Evolutionary conservation across 768 basidiomycete genomes (phyloP).

Genomic region (Mycena galericulata): DNA sequence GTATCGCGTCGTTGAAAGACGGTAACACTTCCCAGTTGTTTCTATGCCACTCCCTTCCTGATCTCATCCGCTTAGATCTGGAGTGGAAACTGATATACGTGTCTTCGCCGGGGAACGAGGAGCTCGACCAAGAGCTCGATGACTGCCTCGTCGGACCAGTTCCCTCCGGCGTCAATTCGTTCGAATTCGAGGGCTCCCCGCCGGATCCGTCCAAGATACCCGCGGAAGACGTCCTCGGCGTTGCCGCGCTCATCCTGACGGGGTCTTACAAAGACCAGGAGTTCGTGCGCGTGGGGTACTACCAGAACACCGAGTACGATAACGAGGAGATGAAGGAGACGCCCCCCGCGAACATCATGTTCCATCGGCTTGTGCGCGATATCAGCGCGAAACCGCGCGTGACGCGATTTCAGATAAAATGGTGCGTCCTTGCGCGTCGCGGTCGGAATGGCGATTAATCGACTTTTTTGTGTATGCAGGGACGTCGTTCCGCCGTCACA

Average conservation of each 20-base stretch:
- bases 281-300: conserved; percentile 99
- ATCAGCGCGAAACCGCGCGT: conserved; percentile 94
- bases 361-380: conserved; percentile 86
- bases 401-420: conserved; percentile 92
- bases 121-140: conserved; percentile 96
- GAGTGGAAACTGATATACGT: conserved; percentile 99
- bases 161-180: conserved; percentile 96
- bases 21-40: conserved; percentile 62
- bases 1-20: conserved; percentile 90
- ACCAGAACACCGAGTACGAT: conserved; percentile 99
- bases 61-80: conserved; percentile 69
- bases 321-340: conserved; percentile 89
- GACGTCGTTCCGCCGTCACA: conserved; percentile 69
- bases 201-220: conserved; percentile 91
- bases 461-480: conserved; percentile 52
- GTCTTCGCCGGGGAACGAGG: conserved; percentile 90
- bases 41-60: background rate
- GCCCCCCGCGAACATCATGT: conserved; percentile 75
- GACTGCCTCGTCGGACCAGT: conserved; percentile 98
- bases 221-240: conserved; percentile 90
- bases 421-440: conserved; percentile 57
- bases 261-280: conserved; percentile 97
- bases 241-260: conserved; percentile 96
- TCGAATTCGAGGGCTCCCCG: conserved; percentile 92
- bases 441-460: background rate